Evolutionary conservation across 2,329 filamentous ascomycete genomes (phyloP).

Genomic region (Scleromitrula shiraiana): DNA sequence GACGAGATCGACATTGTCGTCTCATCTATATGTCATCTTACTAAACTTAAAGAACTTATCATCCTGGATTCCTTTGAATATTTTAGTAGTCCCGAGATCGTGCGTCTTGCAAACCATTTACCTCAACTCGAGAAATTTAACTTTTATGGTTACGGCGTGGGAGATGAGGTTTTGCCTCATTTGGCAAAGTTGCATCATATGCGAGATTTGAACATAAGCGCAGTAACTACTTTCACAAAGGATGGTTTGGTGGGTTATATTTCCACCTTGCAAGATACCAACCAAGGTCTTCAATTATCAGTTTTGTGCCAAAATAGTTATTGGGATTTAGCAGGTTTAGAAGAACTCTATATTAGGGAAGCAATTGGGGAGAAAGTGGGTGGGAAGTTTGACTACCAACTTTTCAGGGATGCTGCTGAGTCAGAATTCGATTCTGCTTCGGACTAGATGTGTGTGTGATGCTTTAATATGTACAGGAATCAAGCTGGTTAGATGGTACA

Average conservation of each 20-base stretch:
- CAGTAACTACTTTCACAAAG: constrained; percentile 46
- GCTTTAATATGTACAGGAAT: no score
- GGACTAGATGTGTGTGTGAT: constrained; percentile 17
- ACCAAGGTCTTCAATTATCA: constrained; percentile 28
- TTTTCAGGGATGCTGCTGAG: constrained; percentile 25
- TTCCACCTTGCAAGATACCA: constrained; percentile 29
- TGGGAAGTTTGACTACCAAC: constrained; percentile 31
- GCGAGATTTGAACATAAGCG: constrained; percentile 44
- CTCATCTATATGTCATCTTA: constrained; percentile 43
- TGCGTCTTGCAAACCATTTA: constrained; percentile 35
- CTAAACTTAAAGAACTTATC: constrained; percentile 44
- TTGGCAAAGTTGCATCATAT: constrained; percentile 41
- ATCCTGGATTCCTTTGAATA: constrained; percentile 43
- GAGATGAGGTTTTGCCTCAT: constrained; percentile 39
- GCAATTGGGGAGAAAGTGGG: constrained; percentile 25
- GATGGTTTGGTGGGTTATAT: constrained; percentile 41
- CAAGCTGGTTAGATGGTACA: background rate
- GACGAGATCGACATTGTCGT: constrained; percentile 42
- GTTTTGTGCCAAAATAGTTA: constrained; percentile 28
- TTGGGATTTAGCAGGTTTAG: constrained; percentile 20
- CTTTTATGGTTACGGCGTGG: constrained; percentile 46
- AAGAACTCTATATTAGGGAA: constrained; percentile 24
- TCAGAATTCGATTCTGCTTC: constrained; percentile 26
- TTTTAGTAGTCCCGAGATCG: constrained; percentile 43
- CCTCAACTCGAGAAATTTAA: constrained; percentile 45